These are phyloP conservation scores for Silene conica DNA, from an alignment of 148 eudicot genomes.

Conservation along the genomic window DNA sequence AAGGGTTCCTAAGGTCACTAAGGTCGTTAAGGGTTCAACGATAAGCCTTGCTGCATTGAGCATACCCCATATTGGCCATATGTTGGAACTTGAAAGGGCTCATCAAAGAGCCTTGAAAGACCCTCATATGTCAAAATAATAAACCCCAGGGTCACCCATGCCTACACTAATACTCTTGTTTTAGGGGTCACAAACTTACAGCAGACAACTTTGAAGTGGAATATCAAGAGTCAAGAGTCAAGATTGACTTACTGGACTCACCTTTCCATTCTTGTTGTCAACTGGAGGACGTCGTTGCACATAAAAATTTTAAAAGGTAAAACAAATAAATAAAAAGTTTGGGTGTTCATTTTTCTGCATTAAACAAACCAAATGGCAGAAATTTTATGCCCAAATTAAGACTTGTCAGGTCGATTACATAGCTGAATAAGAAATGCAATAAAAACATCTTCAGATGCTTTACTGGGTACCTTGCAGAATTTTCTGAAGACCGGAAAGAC, in stretches of 20 bases:
- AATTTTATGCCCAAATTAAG: neutral
- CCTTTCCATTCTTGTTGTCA: constrained; percentile 46
- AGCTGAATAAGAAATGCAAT: neutral
- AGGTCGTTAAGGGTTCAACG: too few relatives aligned
- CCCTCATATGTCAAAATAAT: too few relatives aligned
- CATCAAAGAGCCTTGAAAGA: too few relatives aligned
- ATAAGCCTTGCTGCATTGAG: too few relatives aligned
- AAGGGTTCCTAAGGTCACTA: too few relatives aligned
- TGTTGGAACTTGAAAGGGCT: too few relatives aligned
- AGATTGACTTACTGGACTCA: constrained; percentile 52
- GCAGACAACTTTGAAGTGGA: neutral
- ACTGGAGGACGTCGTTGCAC: constrained; percentile 87
- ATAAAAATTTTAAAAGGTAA: neutral
- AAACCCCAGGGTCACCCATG: too few relatives aligned
- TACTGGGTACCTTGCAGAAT: constrained; percentile 96
- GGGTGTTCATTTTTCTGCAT: too few relatives aligned
- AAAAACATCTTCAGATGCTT: too few relatives aligned
- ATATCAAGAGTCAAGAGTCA: neutral
- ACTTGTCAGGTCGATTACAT: neutral
- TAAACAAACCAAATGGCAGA: neutral
- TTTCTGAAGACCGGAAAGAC: constrained; percentile 68
- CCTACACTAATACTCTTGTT: too few relatives aligned
- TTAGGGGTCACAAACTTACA: neutral
- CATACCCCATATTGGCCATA: too few relatives aligned
- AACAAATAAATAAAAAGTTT: neutral